Conservation (phyloP, 352 stramenopile genomes). For the Phytophthora multivora region DNA sequence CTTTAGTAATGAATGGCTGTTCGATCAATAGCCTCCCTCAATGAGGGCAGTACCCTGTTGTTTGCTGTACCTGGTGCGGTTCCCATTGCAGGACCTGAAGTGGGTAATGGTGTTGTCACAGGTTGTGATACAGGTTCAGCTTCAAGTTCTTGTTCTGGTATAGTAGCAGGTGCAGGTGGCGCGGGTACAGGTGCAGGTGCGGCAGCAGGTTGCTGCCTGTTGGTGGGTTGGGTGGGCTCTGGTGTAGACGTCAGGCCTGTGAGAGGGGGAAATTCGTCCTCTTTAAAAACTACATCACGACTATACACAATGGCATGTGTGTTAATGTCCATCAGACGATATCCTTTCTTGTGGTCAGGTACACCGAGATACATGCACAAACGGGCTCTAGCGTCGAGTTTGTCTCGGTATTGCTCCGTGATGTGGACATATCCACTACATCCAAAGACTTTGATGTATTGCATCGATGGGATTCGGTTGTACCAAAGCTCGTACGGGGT, state of each 20-base stretch:
- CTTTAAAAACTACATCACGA: slow-evolving; percentile 12
- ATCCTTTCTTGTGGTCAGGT: slow-evolving; percentile 2
- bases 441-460: no score
- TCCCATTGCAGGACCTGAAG: no score
- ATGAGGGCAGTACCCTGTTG: not conserved
- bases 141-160: no score
- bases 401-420: no score
- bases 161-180: not conserved
- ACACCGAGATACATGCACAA: slow-evolving; percentile 13
- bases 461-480: no score
- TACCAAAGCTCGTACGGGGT: no score
- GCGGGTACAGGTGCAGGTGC: not conserved
- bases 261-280: slow-evolving; percentile 1
- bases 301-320: slow-evolving; percentile 12
- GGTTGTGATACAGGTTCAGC: no score
- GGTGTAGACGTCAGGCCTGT: not conserved
- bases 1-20: not conserved
- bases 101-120: no score
- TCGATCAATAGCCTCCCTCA: not conserved
- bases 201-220: not conserved
- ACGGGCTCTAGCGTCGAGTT: no score
- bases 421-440: no score
- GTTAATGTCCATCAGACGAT: slow-evolving; percentile 11
- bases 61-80: no score
- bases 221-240: not conserved